phyloP scores from a whole-genome alignment of 345 rosid genomes.

The Conringia planisiliqua region DNA sequence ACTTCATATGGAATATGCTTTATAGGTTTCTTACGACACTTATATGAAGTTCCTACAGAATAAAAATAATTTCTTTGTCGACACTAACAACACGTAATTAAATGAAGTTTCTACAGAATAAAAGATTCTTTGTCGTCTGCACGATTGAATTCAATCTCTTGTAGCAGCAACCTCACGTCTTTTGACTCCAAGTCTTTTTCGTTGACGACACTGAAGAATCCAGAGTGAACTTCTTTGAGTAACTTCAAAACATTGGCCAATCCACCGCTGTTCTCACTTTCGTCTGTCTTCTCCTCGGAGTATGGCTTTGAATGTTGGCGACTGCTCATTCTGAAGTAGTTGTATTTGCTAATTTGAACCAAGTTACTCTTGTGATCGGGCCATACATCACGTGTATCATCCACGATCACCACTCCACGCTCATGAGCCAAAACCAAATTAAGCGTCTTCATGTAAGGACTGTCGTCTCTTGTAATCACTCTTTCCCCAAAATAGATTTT shows the following conservation, averaged over 20 bases:
- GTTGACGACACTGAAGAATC: constrained; percentile 5
- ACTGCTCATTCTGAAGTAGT: constrained; percentile 43
- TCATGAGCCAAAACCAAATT: constrained; percentile 8
- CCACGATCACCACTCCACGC: constrained; percentile 22
- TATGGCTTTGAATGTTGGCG: constrained; percentile 21
- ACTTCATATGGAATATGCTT: not conserved
- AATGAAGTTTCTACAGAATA: no score
- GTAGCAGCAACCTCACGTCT: constrained; percentile 21
- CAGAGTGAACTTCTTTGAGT: constrained; percentile 3
- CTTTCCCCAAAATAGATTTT: not conserved
- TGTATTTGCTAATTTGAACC: constrained; percentile 36
- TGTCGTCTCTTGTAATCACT: constrained; percentile 6
- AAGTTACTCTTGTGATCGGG: constrained; percentile 7
- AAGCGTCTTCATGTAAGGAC: not conserved
- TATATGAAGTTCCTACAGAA: not conserved
- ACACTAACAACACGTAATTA: not conserved
- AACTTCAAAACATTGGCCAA: constrained; percentile 42
- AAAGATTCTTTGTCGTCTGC: not conserved
- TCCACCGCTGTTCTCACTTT: constrained; percentile 35
- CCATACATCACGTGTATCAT: constrained; percentile 15
- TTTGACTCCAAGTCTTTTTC: constrained; percentile 8
- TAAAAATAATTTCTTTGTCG: not conserved
- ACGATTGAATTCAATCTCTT: not conserved
- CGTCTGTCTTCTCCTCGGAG: constrained; percentile 46
- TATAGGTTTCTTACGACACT: not conserved